Percentiles rank a stretch among this genome's conserved stretches.
These are phyloP conservation scores for Lentinula lateritia DNA, from an alignment of 768 basidiomycete genomes.

Conservation along the genomic window DNA sequence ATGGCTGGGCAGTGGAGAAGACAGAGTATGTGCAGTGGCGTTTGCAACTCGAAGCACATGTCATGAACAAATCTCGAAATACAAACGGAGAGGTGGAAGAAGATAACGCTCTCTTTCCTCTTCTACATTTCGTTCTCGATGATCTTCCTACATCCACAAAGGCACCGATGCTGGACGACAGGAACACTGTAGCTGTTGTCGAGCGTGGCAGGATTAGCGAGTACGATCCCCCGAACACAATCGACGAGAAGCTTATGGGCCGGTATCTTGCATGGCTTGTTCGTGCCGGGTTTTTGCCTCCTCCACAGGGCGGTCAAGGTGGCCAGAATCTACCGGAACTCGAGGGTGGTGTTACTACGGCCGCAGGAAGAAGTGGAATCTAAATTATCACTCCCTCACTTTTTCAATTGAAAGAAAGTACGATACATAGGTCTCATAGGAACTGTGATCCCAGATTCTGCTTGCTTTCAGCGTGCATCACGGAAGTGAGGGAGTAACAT, in stretches of 20 bases:
- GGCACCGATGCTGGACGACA: constrained; percentile 83
- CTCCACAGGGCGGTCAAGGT: constrained; percentile 28
- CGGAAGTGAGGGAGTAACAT: too few relatives aligned
- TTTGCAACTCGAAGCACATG: constrained; percentile 88
- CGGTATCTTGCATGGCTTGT: constrained; percentile 92
- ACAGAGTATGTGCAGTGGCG: constrained; percentile 94
- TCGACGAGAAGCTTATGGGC: constrained; percentile 74
- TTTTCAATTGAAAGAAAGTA: neutral
- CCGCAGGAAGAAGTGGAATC: constrained; percentile 13
- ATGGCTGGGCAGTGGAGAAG: constrained; percentile 74
- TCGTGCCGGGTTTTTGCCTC: constrained; percentile 72
- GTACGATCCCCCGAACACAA: constrained; percentile 46
- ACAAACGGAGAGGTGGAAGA: constrained; percentile 31
- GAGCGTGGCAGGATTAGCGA: constrained; percentile 26
- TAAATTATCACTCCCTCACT: neutral
- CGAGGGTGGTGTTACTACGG: constrained; percentile 9
- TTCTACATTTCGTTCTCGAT: constrained; percentile 95
- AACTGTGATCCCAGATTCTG: too few relatives aligned
- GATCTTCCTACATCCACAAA: constrained; percentile 97
- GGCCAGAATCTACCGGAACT: constrained; percentile 6
- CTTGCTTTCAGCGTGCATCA: too few relatives aligned
- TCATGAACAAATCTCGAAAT: constrained; percentile 58
- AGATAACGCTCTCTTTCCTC: constrained; percentile 95
- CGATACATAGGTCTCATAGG: too few relatives aligned
- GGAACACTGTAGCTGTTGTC: constrained; percentile 64